Percentiles rank a stretch among this genome's conserved stretches.
Evolutionary conservation across 108 stramenopile species (phyloP).

Genomic region (Conticribra guillardii): DNA sequence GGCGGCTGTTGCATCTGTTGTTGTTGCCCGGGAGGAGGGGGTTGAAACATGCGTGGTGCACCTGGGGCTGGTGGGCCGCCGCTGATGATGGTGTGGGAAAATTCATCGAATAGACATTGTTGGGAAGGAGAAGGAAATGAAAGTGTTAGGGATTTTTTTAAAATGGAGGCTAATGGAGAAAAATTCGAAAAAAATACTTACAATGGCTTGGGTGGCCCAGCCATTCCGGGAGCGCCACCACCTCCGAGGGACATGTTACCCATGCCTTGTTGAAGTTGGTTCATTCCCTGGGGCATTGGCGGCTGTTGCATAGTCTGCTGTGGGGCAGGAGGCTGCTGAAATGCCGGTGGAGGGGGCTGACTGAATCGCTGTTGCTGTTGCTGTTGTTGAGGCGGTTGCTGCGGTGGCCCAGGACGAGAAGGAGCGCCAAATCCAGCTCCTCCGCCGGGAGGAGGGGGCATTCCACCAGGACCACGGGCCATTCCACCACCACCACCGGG

Average conservation of each 20-base stretch:
- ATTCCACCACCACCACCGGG: not conserved
- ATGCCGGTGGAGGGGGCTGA: not conserved
- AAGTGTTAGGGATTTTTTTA: not conserved
- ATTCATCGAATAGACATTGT: not conserved
- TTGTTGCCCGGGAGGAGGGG: slow-evolving; percentile 6
- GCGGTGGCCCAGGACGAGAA: slow-evolving; percentile 1
- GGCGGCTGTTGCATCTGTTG: not conserved
- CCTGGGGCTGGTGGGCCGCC: slow-evolving; percentile 5
- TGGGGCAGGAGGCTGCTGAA: not conserved
- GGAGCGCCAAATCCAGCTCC: slow-evolving; percentile 10
- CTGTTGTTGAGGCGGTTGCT: not conserved
- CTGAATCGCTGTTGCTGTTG: not conserved
- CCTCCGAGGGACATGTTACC: slow-evolving; percentile 16
- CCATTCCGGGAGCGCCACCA: not conserved
- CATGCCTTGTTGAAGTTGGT: slow-evolving; percentile 24
- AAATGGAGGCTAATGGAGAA: not conserved
- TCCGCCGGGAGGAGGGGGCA: slow-evolving; percentile 8
- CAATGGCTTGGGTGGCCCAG: slow-evolving; percentile 21
- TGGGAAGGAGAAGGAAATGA: not conserved
- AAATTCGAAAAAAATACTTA: slow-evolving; percentile 4
- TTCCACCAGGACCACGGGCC: no score
- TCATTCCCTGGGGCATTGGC: slow-evolving; percentile 5
- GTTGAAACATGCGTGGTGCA: slow-evolving; percentile 21
- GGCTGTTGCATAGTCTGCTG: not conserved
- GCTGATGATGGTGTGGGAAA: not conserved